A percentile compares a stretch with the other conserved stretches of the same genome.
Conservation (phyloP, 495 filamentous ascomycete genomes). For the Cercophora samala region DNA sequence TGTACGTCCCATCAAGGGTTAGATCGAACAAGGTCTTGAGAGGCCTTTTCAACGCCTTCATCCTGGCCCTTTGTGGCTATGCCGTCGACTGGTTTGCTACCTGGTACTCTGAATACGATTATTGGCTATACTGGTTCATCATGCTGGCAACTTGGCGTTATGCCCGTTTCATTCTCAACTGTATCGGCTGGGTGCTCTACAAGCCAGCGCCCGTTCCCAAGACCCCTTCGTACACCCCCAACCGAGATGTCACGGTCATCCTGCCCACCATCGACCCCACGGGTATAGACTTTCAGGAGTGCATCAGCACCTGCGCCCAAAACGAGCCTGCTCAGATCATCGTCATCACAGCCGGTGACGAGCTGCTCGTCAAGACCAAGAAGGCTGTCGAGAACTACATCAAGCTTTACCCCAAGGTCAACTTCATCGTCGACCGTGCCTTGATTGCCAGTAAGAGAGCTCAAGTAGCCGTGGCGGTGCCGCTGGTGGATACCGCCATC, state of each 20-base stretch:
- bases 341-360: slow-evolving; percentile 35
- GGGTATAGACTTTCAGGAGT: slow-evolving; percentile 35
- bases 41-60: background rate
- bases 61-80: background rate
- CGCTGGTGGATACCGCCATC: slow-evolving; percentile 43
- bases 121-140: slow-evolving; percentile 24
- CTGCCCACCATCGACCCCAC: slow-evolving; percentile 49
- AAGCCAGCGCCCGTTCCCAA: slow-evolving; percentile 32
- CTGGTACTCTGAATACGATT: background rate
- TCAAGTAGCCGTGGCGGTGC: slow-evolving; percentile 46
- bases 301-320: slow-evolving; percentile 29
- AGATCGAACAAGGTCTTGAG: background rate
- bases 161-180: slow-evolving; percentile 46
- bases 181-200: slow-evolving; percentile 46
- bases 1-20: background rate
- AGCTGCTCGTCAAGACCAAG: slow-evolving; percentile 17
- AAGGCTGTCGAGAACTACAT: slow-evolving; percentile 13
- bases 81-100: background rate
- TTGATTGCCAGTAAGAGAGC: slow-evolving; percentile 45
- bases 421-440: slow-evolving; percentile 25
- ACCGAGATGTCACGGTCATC: slow-evolving; percentile 52
- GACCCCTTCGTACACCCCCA: slow-evolving; percentile 36
- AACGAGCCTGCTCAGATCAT: slow-evolving; percentile 38
- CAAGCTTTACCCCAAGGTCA: slow-evolving; percentile 12
- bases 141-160: slow-evolving; percentile 39